These are phyloP conservation scores for Thermomucor indicae-seudaticae DNA, from an alignment of 371 early-diverging fungal genomes.

Conservation along the genomic window DNA sequence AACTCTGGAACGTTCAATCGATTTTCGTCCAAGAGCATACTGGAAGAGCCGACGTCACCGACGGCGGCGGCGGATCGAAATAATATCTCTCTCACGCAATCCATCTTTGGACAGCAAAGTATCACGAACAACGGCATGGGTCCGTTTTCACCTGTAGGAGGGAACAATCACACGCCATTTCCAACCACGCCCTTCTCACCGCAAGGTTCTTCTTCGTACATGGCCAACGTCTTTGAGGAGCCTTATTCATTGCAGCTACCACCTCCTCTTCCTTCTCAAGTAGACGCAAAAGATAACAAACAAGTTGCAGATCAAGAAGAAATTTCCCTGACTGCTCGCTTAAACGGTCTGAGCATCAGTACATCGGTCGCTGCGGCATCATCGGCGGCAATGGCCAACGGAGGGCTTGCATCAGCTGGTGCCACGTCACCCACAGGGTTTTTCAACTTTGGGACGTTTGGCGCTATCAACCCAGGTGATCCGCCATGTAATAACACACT, in stretches of 20 bases:
- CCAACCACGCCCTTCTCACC: background rate
- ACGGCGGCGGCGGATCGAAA: background rate
- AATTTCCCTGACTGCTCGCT: background rate
- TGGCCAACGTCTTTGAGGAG: slow-evolving; percentile 17
- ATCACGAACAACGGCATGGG: background rate
- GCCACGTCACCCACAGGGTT: slow-evolving; percentile 15
- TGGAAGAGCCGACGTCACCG: slow-evolving; percentile 1
- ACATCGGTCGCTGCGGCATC: background rate
- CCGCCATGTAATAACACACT: slow-evolving; percentile 96
- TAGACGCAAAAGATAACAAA: background rate
- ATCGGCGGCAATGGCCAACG: background rate
- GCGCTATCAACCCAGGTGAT: slow-evolving; percentile 54
- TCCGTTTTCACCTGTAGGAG: background rate
- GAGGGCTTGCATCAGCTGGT: slow-evolving; percentile 11
- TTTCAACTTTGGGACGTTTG: slow-evolving; percentile 8
- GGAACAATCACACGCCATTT: background rate
- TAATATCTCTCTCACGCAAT: background rate
- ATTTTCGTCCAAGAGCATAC: slow-evolving; percentile 9
- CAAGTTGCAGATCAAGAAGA: too few species aligned
- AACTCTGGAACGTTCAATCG: slow-evolving; percentile 7
- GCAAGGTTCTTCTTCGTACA: slow-evolving; percentile 8
- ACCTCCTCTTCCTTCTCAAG: slow-evolving; percentile 2
- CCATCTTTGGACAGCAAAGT: background rate
- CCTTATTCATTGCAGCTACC: background rate
- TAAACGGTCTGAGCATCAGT: slow-evolving; percentile 3